Percentiles rank a stretch among this genome's conserved stretches.
phyloP scores from a whole-genome alignment of 257 asterid species.

The Solanum sitiens region DNA sequence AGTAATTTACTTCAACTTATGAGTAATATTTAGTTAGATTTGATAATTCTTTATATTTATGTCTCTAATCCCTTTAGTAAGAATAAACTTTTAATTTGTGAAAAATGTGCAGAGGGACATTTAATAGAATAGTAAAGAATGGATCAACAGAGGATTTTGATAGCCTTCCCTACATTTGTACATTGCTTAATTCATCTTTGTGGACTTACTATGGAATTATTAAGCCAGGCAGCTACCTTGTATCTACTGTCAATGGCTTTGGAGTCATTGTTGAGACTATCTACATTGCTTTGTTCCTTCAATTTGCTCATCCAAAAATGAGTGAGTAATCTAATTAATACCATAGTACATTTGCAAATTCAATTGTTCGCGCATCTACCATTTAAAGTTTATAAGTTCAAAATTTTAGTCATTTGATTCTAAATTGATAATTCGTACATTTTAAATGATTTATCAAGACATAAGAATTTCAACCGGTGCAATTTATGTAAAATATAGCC shows the following conservation, averaged over 20 bases:
- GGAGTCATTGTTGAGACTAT: constrained; percentile 11
- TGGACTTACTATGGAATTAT: constrained; percentile 32
- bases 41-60: background rate
- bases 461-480: background rate
- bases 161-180: constrained; percentile 25
- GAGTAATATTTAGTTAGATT: background rate
- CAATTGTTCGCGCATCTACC: background rate
- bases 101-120: constrained; percentile 12
- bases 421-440: background rate
- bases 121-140: constrained; percentile 14
- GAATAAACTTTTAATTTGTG: background rate
- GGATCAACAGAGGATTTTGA: constrained; percentile 23
- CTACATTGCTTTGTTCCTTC: constrained; percentile 13
- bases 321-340: constrained; percentile 3
- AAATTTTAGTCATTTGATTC: background rate
- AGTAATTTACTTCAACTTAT: background rate
- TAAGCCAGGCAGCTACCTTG: constrained; percentile 15
- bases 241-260: constrained; percentile 25
- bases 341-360: background rate
- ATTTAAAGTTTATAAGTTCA: background rate
- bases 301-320: constrained; percentile 17
- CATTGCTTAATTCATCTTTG: constrained; percentile 14
- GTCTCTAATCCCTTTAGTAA: background rate
- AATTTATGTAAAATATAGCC: background rate
- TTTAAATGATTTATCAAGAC: background rate